Conservation (phyloP, 495 filamentous ascomycete species). For the Daldinia decipiens region DNA sequence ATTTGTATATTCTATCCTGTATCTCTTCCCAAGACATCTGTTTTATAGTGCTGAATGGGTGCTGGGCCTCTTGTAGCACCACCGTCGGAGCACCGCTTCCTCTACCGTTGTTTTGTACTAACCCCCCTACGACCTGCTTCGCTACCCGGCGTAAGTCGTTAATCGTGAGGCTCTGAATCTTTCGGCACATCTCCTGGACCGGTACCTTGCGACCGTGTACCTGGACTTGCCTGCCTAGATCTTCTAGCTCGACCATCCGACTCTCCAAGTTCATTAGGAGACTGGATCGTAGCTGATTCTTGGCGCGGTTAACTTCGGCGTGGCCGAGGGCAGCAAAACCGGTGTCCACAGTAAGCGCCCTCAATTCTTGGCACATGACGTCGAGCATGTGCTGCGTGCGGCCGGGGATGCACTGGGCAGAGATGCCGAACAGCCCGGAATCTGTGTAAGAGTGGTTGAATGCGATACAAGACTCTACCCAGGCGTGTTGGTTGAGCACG, state of each 20-base stretch:
- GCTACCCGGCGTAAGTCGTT: slow-evolving; percentile 89
- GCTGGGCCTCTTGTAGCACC: slow-evolving; percentile 83
- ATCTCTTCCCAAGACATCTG: slow-evolving; percentile 86
- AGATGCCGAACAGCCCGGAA: slow-evolving; percentile 93
- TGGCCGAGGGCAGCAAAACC: slow-evolving; percentile 75
- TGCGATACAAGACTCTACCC: slow-evolving; percentile 93
- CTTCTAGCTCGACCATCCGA: slow-evolving; percentile 98
- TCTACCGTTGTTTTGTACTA: slow-evolving; percentile 76
- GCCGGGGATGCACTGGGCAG: slow-evolving; percentile 81
- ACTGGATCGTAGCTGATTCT: slow-evolving; percentile 93
- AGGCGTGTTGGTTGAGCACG: slow-evolving; percentile 95
- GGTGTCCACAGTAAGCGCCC: slow-evolving; percentile 75
- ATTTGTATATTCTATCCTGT: slow-evolving; percentile 81
- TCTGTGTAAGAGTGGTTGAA: slow-evolving; percentile 99
- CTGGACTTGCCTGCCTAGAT: slow-evolving; percentile 94
- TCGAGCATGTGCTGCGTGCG: slow-evolving; percentile 84
- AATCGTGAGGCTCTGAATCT: slow-evolving; percentile 84
- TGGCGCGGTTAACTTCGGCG: slow-evolving; percentile 90
- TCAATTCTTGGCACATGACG: slow-evolving; percentile 90
- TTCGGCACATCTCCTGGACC: slow-evolving; percentile 89
- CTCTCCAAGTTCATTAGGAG: slow-evolving; percentile 98
- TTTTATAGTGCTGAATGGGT: slow-evolving; percentile 62
- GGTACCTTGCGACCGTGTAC: slow-evolving; percentile 92
- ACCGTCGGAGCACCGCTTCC: slow-evolving; percentile 95
- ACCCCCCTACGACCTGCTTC: slow-evolving; percentile 76